These are phyloP conservation scores for Exophiala sideris DNA, from an alignment of 2,329 filamentous ascomycete genomes.

Conservation along the genomic window DNA sequence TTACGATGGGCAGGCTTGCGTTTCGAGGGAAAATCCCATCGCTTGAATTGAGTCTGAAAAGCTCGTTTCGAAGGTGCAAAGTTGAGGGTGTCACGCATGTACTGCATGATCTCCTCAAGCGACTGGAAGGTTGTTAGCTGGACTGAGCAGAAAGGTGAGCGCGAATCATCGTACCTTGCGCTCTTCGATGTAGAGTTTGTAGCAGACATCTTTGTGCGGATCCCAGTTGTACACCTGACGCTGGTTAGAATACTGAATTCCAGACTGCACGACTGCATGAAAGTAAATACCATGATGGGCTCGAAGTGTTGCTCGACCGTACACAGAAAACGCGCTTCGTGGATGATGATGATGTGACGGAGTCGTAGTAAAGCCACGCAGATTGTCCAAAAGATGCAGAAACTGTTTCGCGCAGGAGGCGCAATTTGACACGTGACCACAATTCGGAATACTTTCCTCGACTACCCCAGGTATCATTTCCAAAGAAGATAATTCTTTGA, in stretches of 20 bases:
- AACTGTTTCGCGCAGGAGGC: neutral
- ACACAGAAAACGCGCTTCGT: slow-evolving; percentile 23
- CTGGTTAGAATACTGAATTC: neutral
- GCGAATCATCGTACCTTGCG: slow-evolving; percentile 45
- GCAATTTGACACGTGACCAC: slow-evolving; percentile 2
- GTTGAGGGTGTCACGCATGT: slow-evolving; percentile 61
- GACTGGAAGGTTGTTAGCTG: slow-evolving; percentile 35
- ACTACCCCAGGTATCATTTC: no score
- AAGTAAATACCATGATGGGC: slow-evolving; percentile 20
- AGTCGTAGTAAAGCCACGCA: slow-evolving; percentile 18
- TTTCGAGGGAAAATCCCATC: slow-evolving; percentile 76
- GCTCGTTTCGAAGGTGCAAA: slow-evolving; percentile 75
- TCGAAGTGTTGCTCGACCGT: slow-evolving; percentile 22
- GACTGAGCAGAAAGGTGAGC: neutral
- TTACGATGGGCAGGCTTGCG: slow-evolving; percentile 71
- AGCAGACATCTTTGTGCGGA: slow-evolving; percentile 63
- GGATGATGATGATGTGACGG: slow-evolving; percentile 18
- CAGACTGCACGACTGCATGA: neutral
- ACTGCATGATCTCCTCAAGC: slow-evolving; percentile 70
- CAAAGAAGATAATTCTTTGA: no score
- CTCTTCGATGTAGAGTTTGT: slow-evolving; percentile 73
- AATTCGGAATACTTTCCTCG: neutral
- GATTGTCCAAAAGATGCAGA: slow-evolving; percentile 2
- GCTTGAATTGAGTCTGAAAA: slow-evolving; percentile 71
- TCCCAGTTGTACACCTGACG: slow-evolving; percentile 60